Base-by-base conservation (phyloP, 192 early-diverging fungal genomes). In the Piromyces finnis region DNA sequence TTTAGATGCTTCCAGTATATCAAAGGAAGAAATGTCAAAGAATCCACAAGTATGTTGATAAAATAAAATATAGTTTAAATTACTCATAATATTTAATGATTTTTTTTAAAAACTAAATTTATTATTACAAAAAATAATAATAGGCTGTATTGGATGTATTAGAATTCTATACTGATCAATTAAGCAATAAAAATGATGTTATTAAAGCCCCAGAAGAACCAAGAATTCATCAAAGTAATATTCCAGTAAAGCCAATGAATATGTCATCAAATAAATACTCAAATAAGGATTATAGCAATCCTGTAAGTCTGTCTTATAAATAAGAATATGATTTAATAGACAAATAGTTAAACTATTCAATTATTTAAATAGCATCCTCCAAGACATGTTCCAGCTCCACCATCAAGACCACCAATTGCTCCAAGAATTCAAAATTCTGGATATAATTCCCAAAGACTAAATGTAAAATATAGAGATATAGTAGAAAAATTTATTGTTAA, bases 11-110 rank as follows among this genome's bases (percentile, higher is more conserved):
- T 97, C 96, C 12, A 93, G 92, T 78, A 96, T 99, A 79, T 96
- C 98, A 28, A 92, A 96, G 83, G 96, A 99, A 83, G 98, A 99
- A 90, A 96, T 95, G 83, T 92, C 95, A 51, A 96, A 95, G 85
- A 95, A 99, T 82, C 98, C 98, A 30, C 97, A 68, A n/a, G 51
- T 68, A 68, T 14, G 13, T 15, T 15, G 15, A 39, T 39, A 39
- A 15, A 39, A 1, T 15, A 1, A 39, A 15, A 39, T 39, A 39
- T 39, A 39, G n/a, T n/a, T n/a, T n/a, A n/a, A n/a, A n/a, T n/a
- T n/a, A n/a, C n/a, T n/a, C n/a, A n/a, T n/a, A n/a, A n/a, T n/a
- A n/a, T n/a, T n/a, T n/a, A n/a, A n/a, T n/a, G n/a, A n/a, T n/a
- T n/a, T n/a, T n/a, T n/a, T n/a, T n/a, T n/a, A n/a, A n/a, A n/a